Conservation (phyloP, 2,329 filamentous ascomycete species). For the Epichloe uncinata region DNA sequence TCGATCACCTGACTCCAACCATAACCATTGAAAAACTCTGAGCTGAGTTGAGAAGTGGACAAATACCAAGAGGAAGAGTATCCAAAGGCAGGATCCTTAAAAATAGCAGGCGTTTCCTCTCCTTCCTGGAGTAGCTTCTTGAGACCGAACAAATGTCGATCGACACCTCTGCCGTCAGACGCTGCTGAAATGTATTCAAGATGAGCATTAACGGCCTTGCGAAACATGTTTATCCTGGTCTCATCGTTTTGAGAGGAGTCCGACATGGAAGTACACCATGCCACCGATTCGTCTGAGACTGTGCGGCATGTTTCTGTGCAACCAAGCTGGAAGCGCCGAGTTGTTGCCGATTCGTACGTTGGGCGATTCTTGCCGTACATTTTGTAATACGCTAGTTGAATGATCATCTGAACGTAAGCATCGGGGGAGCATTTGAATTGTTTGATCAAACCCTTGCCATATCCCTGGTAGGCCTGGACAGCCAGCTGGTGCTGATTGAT, state of each 20-base stretch:
- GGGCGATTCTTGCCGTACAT: constrained; percentile 98
- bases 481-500: constrained; percentile 82
- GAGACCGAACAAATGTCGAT: constrained; percentile 91
- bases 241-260: constrained; percentile 50
- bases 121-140: constrained; percentile 77
- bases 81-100: constrained; percentile 69
- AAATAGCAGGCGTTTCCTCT: constrained; percentile 71
- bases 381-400: constrained; percentile 95
- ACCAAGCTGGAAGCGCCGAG: constrained; percentile 87
- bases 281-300: constrained; percentile 81
- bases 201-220: constrained; percentile 67
- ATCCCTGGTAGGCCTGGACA: constrained; percentile 92
- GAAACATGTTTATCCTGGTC: constrained; percentile 61
- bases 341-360: constrained; percentile 93
- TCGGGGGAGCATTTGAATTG: constrained; percentile 98
- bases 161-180: constrained; percentile 83
- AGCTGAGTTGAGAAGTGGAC: constrained; percentile 78
- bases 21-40: constrained; percentile 97
- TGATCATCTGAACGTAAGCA: constrained; percentile 96
- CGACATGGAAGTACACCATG: constrained; percentile 81
- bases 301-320: constrained; percentile 92
- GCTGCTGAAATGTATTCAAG: constrained; percentile 85
- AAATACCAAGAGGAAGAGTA: constrained; percentile 88
- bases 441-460: constrained; percentile 97
- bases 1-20: constrained; percentile 98